These are phyloP conservation scores for Fusarium austroafricanum DNA, from an alignment of 2,329 filamentous ascomycete genomes.

Conservation along the genomic window DNA sequence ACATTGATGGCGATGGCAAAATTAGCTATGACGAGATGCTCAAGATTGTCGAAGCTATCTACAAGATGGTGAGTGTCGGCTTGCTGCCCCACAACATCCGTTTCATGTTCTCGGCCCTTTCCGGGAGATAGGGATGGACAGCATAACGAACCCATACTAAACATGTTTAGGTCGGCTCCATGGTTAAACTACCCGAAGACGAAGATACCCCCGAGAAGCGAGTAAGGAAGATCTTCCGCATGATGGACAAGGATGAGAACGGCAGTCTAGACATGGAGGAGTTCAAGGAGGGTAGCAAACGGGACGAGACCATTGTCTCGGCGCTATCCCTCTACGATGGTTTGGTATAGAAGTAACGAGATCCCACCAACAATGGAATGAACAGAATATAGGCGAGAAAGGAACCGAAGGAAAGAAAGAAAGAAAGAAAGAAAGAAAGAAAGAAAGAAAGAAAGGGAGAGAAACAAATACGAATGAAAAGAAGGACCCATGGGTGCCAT, in stretches of 20 bases:
- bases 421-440: too few species aligned
- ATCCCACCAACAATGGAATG: background rate
- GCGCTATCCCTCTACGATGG: slow-evolving; percentile 96
- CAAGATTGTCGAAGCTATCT: slow-evolving; percentile 98
- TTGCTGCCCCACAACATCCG: background rate
- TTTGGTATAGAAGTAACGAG: slow-evolving; percentile 71
- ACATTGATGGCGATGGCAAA: slow-evolving; percentile 98
- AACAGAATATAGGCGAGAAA: slow-evolving; percentile 4
- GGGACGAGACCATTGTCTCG: slow-evolving; percentile 98
- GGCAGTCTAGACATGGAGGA: slow-evolving; percentile 96
- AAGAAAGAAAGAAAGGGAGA: slow-evolving; percentile 1
- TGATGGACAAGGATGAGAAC: slow-evolving; percentile 99
- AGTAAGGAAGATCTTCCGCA: slow-evolving; percentile 96
- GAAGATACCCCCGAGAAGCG: slow-evolving; percentile 99
- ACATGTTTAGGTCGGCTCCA: slow-evolving; percentile 83
- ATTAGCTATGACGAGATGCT: slow-evolving; percentile 99
- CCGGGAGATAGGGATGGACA: background rate
- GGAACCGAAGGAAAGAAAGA: slow-evolving; percentile 1
- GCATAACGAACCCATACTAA: slow-evolving; percentile 12
- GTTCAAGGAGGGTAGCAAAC: slow-evolving; percentile 99
- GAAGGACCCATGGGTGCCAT: slow-evolving; percentile 28
- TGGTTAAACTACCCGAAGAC: slow-evolving; percentile 98
- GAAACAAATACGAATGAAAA: slow-evolving; percentile 41
- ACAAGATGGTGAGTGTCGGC: slow-evolving; percentile 85
- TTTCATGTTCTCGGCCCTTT: background rate